These are phyloP conservation scores for Calonectria pseudoreteaudii DNA, from an alignment of 2,329 filamentous ascomycete species.

Conservation along the genomic window DNA sequence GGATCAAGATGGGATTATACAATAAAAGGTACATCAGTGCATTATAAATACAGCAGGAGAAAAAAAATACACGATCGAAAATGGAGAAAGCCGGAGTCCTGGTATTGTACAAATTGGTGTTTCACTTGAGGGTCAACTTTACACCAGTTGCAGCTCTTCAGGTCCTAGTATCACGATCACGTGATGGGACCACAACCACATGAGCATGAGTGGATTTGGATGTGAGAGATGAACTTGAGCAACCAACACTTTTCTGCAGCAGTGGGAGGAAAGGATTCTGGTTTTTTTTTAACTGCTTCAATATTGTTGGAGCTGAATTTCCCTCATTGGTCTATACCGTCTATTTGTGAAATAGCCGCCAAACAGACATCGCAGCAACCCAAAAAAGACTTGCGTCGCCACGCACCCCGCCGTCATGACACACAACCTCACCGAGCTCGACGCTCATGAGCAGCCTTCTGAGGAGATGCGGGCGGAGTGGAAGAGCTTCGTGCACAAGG, in stretches of 20 bases:
- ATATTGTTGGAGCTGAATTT: neutral
- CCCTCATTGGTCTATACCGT: neutral
- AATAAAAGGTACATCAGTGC: neutral
- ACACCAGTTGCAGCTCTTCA: neutral
- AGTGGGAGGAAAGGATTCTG: neutral
- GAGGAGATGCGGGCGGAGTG: conserved; percentile 76
- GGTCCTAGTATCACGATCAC: neutral
- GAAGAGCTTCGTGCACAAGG: conserved; percentile 78
- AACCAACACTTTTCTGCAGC: neutral
- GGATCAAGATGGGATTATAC: neutral
- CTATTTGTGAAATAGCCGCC: neutral
- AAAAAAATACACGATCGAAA: neutral
- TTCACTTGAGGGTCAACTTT: neutral
- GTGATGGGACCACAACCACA: conserved; percentile 17
- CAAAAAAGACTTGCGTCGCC: neutral
- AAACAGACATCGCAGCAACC: neutral
- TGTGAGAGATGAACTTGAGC: neutral
- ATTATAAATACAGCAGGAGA: neutral
- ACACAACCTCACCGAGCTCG: conserved; percentile 59
- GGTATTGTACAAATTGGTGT: neutral
- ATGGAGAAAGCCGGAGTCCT: neutral
- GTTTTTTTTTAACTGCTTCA: too few species aligned
- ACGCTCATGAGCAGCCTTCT: conserved; percentile 84
- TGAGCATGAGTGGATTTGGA: conserved; percentile 25
- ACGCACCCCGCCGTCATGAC: conserved; percentile 37